These are phyloP conservation scores for Pelargonium citronellum DNA, from an alignment of 441 rosid species.

Conservation along the genomic window DNA sequence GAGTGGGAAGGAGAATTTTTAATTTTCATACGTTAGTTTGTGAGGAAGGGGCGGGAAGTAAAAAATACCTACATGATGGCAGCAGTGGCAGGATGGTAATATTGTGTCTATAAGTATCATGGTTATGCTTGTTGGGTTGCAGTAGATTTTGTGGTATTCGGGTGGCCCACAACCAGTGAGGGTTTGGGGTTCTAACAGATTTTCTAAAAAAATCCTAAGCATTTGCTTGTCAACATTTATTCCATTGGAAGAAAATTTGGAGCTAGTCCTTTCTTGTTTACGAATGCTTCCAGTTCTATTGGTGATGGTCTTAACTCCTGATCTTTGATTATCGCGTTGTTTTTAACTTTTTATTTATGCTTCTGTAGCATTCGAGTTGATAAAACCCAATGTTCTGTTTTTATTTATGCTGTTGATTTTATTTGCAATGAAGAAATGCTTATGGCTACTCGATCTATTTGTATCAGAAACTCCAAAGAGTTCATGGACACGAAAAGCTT, in stretches of 20 bases:
- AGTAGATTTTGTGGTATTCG: not conserved
- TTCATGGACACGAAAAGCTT: conserved; percentile 23
- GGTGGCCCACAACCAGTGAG: not conserved
- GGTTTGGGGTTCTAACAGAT: not conserved
- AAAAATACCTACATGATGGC: not conserved
- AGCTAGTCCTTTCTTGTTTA: not conserved
- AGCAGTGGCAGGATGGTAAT: not conserved
- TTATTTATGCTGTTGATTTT: not conserved
- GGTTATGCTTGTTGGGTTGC: not conserved
- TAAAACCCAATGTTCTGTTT: not conserved
- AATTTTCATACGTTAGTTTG: not conserved
- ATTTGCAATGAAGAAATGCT: conserved; percentile 5
- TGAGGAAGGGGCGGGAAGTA: not conserved
- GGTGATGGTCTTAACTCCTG: not conserved
- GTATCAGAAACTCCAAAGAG: conserved; percentile 30
- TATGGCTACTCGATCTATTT: conserved; percentile 10
- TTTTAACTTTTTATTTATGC: too few relatives aligned
- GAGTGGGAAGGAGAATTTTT: not conserved
- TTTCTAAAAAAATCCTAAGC: not conserved
- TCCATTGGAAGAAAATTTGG: not conserved
- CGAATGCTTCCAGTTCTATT: not conserved
- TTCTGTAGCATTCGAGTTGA: not conserved
- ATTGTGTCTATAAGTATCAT: not conserved
- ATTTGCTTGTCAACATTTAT: not conserved
- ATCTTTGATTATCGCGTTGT: not conserved